Evolutionary conservation across 2,329 filamentous ascomycete genomes (phyloP).

Genomic region (Lasiodiplodia sp.): DNA sequence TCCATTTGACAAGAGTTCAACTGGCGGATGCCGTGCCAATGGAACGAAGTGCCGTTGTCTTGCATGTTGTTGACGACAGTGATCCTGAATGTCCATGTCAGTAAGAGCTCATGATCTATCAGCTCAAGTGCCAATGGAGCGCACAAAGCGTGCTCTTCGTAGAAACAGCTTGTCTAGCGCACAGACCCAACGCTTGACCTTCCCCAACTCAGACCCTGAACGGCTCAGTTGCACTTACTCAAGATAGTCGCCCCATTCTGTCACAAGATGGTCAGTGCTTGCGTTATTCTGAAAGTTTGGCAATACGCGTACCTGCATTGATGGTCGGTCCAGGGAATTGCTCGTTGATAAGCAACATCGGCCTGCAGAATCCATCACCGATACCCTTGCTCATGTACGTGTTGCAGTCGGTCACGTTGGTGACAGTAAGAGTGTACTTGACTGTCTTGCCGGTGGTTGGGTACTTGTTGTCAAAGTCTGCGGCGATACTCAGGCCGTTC

Average conservation of each 20-base stretch:
- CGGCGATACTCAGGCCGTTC: constrained; percentile 52
- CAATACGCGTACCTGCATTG: constrained; percentile 55
- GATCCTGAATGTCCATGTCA: constrained; percentile 9
- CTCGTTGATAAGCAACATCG: constrained; percentile 56
- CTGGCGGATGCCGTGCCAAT: constrained; percentile 69
- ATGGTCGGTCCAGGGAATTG: constrained; percentile 72
- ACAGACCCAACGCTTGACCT: neutral
- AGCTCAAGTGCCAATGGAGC: neutral
- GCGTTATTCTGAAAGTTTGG: constrained; percentile 43
- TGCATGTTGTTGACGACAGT: constrained; percentile 60
- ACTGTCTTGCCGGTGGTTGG: constrained; percentile 47
- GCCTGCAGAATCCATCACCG: constrained; percentile 40
- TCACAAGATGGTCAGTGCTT: constrained; percentile 25
- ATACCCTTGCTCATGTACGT: constrained; percentile 33
- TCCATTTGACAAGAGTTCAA: constrained; percentile 62
- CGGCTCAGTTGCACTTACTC: constrained; percentile 31
- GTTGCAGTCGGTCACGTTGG: constrained; percentile 50
- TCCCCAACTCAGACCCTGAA: neutral
- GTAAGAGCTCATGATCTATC: constrained; percentile 2
- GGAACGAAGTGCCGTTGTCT: constrained; percentile 67
- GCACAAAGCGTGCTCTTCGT: neutral
- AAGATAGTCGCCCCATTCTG: constrained; percentile 57
- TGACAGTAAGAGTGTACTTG: constrained; percentile 52
- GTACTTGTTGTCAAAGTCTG: constrained; percentile 54
- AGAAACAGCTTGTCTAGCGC: neutral